Percentiles rank a stretch among this genome's conserved stretches.
These are phyloP conservation scores for Exophiala calicioides DNA, from an alignment of 2,329 filamentous ascomycete genomes.

Conservation along the genomic window DNA sequence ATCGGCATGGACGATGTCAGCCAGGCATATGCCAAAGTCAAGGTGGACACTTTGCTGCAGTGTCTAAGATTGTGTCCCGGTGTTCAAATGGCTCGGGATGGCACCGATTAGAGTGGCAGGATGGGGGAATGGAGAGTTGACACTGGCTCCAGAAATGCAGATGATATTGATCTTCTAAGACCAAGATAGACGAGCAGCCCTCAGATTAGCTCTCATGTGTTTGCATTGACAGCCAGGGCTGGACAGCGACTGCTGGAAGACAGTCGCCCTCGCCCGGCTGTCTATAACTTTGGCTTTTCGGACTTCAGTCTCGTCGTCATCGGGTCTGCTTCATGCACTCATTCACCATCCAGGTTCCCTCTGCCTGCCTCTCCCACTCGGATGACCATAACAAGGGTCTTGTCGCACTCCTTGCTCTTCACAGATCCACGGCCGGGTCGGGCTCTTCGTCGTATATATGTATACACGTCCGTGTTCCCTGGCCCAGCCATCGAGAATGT, in stretches of 20 bases:
- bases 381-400: not conserved
- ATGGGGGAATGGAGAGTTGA: no score
- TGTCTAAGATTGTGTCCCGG: constrained; percentile 40
- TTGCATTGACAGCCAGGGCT: constrained; percentile 22
- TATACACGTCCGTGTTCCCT: constrained; percentile 16
- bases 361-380: not conserved
- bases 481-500: no score
- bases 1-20: constrained; percentile 42
- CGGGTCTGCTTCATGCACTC: constrained; percentile 12
- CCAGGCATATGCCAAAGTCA: constrained; percentile 38
- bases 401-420: not conserved
- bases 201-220: constrained; percentile 25
- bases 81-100: constrained; percentile 7
- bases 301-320: constrained; percentile 26
- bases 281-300: constrained; percentile 31
- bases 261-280: constrained; percentile 21
- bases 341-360: not conserved
- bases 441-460: no score
- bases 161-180: no score
- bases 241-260: not conserved
- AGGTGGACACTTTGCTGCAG: constrained; percentile 36
- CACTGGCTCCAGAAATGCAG: not conserved
- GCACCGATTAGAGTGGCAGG: not conserved
- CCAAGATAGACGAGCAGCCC: no score
- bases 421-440: no score